Conservation (phyloP, 371 early-diverging fungal genomes). For the Mucor irregularis region DNA sequence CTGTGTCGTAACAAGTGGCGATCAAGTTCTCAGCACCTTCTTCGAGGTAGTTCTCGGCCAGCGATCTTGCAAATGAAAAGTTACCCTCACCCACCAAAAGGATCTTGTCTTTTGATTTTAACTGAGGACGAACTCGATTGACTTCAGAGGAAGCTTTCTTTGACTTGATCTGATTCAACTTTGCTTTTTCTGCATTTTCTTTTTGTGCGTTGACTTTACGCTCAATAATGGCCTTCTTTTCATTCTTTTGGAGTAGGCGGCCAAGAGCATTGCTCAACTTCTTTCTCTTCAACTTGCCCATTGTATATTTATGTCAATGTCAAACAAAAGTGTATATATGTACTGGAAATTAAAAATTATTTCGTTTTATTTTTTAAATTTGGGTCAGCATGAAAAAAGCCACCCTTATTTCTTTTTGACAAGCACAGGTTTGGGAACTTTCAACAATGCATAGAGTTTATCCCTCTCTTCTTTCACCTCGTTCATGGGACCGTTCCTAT, state of each 20-base stretch:
- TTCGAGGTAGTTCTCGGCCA: constrained; percentile 55
- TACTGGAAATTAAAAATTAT: not conserved
- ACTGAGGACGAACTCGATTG: constrained; percentile 23
- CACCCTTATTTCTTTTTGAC: constrained; percentile 18
- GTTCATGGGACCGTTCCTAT: constrained; percentile 30
- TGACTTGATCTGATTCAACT: constrained; percentile 17
- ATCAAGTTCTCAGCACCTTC: constrained; percentile 56
- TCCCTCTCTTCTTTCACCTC: constrained; percentile 35
- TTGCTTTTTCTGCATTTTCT: constrained; percentile 20
- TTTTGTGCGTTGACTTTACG: constrained; percentile 8
- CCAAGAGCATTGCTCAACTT: constrained; percentile 18
- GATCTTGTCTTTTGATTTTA: constrained; percentile 51
- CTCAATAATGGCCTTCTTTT: constrained; percentile 8
- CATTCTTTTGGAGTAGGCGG: constrained; percentile 15
- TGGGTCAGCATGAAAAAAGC: constrained; percentile 24
- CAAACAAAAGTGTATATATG: not conserved
- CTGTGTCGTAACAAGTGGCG: constrained; percentile 82
- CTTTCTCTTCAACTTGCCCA: constrained; percentile 25
- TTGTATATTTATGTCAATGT: not conserved
- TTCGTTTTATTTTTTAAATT: not conserved
- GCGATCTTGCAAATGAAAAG: constrained; percentile 80
- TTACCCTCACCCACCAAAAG: constrained; percentile 83
- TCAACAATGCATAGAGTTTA: constrained; percentile 32
- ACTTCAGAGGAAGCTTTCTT: not conserved
- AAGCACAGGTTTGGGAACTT: constrained; percentile 37